A percentile compares a stretch with the other conserved stretches of the same genome.
Conservation (phyloP, 768 basidiomycete genomes). For the Neoboletus brunneissimus region DNA sequence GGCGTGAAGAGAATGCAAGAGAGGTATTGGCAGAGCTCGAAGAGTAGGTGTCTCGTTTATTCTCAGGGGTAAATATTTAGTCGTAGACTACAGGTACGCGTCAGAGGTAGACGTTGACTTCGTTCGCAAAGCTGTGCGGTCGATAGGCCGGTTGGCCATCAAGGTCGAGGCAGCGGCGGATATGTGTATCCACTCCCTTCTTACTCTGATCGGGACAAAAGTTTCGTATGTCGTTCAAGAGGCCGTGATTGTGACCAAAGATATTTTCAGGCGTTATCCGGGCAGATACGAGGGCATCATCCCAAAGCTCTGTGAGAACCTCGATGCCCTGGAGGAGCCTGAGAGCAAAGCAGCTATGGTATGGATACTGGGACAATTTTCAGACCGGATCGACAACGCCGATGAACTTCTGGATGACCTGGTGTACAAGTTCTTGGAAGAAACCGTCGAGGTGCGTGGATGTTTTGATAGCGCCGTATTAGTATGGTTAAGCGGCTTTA, state of each 20-base stretch:
- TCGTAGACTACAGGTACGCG: slow-evolving; percentile 67
- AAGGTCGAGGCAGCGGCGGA: slow-evolving; percentile 91
- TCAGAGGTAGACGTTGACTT: slow-evolving; percentile 99
- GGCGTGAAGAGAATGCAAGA: slow-evolving; percentile 88
- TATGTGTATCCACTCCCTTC: slow-evolving; percentile 81
- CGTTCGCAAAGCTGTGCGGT: slow-evolving; percentile 94
- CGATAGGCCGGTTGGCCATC: slow-evolving; percentile 96
- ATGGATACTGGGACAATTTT: slow-evolving; percentile 97
- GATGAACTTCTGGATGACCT: slow-evolving; percentile 95
- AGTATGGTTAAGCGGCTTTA: slow-evolving; percentile 28
- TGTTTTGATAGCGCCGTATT: not conserved
- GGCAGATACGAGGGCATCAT: slow-evolving; percentile 97
- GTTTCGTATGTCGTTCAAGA: slow-evolving; percentile 97
- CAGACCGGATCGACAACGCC: slow-evolving; percentile 91
- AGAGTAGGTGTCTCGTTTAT: slow-evolving; percentile 56
- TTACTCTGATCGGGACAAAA: slow-evolving; percentile 87
- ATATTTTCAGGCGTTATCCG: slow-evolving; percentile 96
- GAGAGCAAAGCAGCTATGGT: slow-evolving; percentile 97
- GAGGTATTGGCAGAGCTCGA: slow-evolving; percentile 94
- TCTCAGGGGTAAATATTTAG: not conserved
- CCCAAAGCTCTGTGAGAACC: slow-evolving; percentile 86
- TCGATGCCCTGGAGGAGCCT: slow-evolving; percentile 90
- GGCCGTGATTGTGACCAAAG: slow-evolving; percentile 94
- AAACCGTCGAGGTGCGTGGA: slow-evolving; percentile 79
- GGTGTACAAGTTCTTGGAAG: slow-evolving; percentile 84